A percentile compares a stretch with the other conserved stretches of the same genome.
These are phyloP conservation scores for Polyporus tsugae DNA, from an alignment of 1,284 basidiomycete species.

Conservation along the genomic window DNA sequence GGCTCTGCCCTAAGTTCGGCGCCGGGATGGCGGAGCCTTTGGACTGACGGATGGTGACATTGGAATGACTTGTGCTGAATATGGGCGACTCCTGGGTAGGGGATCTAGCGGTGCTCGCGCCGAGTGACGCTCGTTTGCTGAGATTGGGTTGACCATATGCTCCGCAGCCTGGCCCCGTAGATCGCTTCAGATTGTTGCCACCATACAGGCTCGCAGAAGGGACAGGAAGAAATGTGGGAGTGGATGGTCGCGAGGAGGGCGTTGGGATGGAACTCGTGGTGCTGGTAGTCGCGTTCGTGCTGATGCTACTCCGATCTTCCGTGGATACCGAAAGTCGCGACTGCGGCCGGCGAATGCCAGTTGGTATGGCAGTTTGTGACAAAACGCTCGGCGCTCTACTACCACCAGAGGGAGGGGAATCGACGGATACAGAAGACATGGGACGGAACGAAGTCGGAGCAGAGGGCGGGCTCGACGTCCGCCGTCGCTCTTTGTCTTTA, in stretches of 20 bases:
- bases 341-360: slow-evolving; percentile 64
- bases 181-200: slow-evolving; percentile 60
- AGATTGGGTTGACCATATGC: slow-evolving; percentile 47
- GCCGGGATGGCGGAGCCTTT: slow-evolving; percentile 52
- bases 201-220: slow-evolving; percentile 60
- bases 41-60: slow-evolving; percentile 59
- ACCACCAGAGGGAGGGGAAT: slow-evolving; percentile 46
- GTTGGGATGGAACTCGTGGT: slow-evolving; percentile 63
- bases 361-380: slow-evolving; percentile 50
- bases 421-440: slow-evolving; percentile 45
- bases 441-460: slow-evolving; percentile 43
- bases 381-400: slow-evolving; percentile 45
- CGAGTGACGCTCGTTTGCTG: slow-evolving; percentile 65
- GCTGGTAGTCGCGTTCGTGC: slow-evolving; percentile 58
- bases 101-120: slow-evolving; percentile 39
- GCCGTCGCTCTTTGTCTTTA: slow-evolving; percentile 60
- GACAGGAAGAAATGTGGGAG: slow-evolving; percentile 77
- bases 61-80: slow-evolving; percentile 47
- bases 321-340: slow-evolving; percentile 68
- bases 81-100: slow-evolving; percentile 36
- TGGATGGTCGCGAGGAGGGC: slow-evolving; percentile 74
- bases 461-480: slow-evolving; percentile 63
- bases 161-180: slow-evolving; percentile 56
- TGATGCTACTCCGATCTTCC: slow-evolving; percentile 54
- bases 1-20: slow-evolving; percentile 57